Evolutionary conservation across 495 filamentous ascomycete species (phyloP), one percentile per base, ranked within the genome.

Genomic region (Neurospora terricola): DNA sequence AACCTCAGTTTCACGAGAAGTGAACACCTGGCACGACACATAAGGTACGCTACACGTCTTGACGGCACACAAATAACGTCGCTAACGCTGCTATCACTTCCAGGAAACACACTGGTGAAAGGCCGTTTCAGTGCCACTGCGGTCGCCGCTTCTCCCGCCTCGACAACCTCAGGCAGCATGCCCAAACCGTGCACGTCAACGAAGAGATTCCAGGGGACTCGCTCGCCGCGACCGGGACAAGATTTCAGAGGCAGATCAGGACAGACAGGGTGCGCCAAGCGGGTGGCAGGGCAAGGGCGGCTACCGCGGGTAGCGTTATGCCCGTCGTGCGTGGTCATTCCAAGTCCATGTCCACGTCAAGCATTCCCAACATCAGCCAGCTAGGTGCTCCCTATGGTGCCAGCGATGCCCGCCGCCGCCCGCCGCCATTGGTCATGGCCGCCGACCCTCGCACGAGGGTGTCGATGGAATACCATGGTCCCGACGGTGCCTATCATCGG

Each of bases 51-150:
- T 38, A 54, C 54, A 34, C 14, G 0, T 18, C 23, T 34, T 34
- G 6, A 66, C 54, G 27, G 54, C 27, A 66, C 54, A 66, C 54
- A 30, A 30, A 14, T 16, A 62, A 34, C 23, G 14, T 62, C 7
- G 84, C 77, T 72, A 74, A 30, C 18, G 5, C 34, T 12, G 34
- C 27, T 18, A 14, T 73, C 27, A 62, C 27, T 30, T 38, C 12
- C 77, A 94, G 95, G 76, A 99, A 98, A 88, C 96, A 99, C 79
- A 99, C 96, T 2, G 96, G 96, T 23, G 96, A 99, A 82, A 92
- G 96, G 16, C 96, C 96, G 1, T 99, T 98, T 77, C 93, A 97
- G 81, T 99, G 96, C 78, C 96, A 98, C 81, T 99, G 96, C 81
- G 92, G 92, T 4, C 90, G 96, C 45, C 89, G 94, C 76, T 99